phyloP scores from a whole-genome alignment of 2,329 filamentous ascomycete genomes.

The Arachnomyces sp. region DNA sequence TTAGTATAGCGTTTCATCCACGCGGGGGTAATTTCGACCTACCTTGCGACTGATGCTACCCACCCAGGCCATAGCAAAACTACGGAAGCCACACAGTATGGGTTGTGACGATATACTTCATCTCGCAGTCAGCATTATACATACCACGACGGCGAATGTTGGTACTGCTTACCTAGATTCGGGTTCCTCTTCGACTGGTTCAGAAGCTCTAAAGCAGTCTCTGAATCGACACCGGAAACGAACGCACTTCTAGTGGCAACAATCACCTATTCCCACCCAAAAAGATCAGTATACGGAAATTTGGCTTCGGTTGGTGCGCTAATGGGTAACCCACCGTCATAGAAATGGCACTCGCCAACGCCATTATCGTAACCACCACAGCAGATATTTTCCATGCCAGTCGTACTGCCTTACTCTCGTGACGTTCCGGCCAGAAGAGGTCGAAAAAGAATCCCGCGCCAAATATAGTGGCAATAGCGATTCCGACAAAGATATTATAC shows the following conservation, averaged over 20 bases:
- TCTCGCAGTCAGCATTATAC: background rate
- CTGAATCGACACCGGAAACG: conserved; percentile 34
- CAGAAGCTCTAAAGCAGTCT: conserved; percentile 20
- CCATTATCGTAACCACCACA: conserved; percentile 40
- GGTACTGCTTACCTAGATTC: conserved; percentile 19
- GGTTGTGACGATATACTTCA: conserved; percentile 40
- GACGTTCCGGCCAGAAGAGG: conserved; percentile 51
- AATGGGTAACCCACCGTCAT: conserved; percentile 34
- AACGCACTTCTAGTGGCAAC: conserved; percentile 39
- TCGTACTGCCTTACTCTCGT: conserved; percentile 41
- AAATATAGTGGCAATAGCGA: conserved; percentile 51
- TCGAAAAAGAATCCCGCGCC: conserved; percentile 55
- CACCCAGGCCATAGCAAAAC: conserved; percentile 48
- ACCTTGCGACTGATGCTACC: conserved; percentile 35
- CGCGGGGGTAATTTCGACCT: background rate
- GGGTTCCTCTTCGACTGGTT: conserved; percentile 25
- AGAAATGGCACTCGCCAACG: conserved; percentile 41
- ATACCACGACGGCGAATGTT: background rate
- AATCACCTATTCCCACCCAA: conserved; percentile 38
- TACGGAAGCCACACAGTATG: conserved; percentile 42
- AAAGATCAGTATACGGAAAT: too few relatives aligned
- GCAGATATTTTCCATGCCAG: conserved; percentile 48
- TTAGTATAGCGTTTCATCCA: too few relatives aligned
- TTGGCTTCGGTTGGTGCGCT: too few relatives aligned
- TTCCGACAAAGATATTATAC: conserved; percentile 52